Percentiles rank a stretch among this genome's conserved stretches.
phyloP scores from a whole-genome alignment of 768 basidiomycete species.

The Hortiboletus campestris region DNA sequence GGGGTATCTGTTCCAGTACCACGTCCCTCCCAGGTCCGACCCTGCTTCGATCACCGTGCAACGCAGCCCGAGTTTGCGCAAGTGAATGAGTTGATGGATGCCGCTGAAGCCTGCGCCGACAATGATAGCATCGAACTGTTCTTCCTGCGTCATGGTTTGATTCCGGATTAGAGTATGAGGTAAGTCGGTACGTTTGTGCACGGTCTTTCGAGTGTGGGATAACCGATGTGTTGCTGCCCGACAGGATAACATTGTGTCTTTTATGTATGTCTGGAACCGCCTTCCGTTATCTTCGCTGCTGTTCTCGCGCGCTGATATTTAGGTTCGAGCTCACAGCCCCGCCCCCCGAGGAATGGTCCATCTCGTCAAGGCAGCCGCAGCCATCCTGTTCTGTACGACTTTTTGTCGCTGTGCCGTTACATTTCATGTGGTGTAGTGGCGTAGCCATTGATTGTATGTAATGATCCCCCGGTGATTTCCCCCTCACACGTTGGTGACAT shows the following conservation, averaged over 20 bases:
- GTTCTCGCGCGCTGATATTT: background rate
- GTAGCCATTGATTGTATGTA: background rate
- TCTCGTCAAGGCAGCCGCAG: background rate
- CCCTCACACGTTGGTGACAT: background rate
- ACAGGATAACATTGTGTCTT: too few relatives aligned
- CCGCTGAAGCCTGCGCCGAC: constrained; percentile 19
- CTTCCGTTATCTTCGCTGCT: background rate
- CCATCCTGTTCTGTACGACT: background rate
- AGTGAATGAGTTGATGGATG: constrained; percentile 6
- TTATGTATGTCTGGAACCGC: background rate
- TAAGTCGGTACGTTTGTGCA: too few relatives aligned
- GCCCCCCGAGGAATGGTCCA: background rate
- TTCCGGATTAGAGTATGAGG: background rate
- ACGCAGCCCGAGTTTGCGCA: constrained; percentile 9
- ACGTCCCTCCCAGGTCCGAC: constrained; percentile 13
- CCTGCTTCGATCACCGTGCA: constrained; percentile 12
- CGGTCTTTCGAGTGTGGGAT: background rate
- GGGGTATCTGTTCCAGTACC: constrained; percentile 18
- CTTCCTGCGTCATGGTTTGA: background rate
- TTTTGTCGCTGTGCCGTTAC: background rate
- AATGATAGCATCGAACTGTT: constrained; percentile 12
- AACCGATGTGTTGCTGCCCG: too few relatives aligned
- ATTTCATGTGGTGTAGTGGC: background rate
- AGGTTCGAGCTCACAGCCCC: background rate
- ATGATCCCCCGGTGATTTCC: too few relatives aligned